Evolutionary conservation across 768 basidiomycete species (phyloP), one percentile per base, ranked within the genome.

Genomic region (Porphyrellus cyaneotinctus): DNA sequence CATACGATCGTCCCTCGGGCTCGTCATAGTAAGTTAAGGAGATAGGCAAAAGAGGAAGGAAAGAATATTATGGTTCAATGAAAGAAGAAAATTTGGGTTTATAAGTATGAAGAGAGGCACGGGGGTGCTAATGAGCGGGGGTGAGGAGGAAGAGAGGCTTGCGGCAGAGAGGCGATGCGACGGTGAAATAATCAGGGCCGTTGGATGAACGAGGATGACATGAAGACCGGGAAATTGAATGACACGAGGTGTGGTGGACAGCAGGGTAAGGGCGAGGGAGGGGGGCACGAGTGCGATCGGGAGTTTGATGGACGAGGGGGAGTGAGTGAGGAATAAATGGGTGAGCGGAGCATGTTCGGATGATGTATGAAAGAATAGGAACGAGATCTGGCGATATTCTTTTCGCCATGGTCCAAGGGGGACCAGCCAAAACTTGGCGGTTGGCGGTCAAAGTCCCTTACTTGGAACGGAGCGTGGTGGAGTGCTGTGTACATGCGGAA

Each of bases 1-100:
- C 78, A 80, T 82, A 69, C 81, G 84, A 74, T 86, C 85, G 72
- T 86, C 83, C 72, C 77, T 80, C 70, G 79, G 79, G 74, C 75
- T 80, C 72, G 85, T 82, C 84, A 84, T 88, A 77, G 80, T 66
- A 73, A 73, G 68, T 69, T 71, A 72, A 75, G 72, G 67, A 75
- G 77, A 77, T 78, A 79, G 79, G 75, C 78, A 77, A 77, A 81
- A 76, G 72, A 72, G 74, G 70, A 68, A 72, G 68, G 64, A 70
- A 72, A 69, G 66, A 69, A 70, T 65, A 69, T 68, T 70, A 72
- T 66, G 69, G 68, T 64, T 71, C 67, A 70, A 70, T 69, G 68
- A 74, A 75, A 71, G 73, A 70, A 72, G 75, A 68, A 72, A 78
- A 75, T 78, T 81, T 77, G 76, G 78, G 75, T 70, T 69, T 78